phyloP scores from a whole-genome alignment of 2,329 filamentous ascomycete genomes.

The Alternaria brassicae region DNA sequence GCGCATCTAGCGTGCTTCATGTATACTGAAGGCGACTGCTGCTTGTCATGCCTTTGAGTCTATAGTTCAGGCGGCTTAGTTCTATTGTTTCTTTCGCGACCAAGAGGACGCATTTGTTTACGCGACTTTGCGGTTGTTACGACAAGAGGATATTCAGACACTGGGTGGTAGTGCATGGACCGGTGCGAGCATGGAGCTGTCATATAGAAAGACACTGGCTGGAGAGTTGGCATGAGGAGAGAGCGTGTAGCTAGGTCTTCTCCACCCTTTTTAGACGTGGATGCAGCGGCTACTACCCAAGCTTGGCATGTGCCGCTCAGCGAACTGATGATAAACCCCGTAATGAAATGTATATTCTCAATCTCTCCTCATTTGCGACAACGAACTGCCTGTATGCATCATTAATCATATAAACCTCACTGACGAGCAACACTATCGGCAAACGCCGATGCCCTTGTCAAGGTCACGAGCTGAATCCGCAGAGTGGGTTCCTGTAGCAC shows the following conservation, averaged over 20 bases:
- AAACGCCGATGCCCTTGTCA: conserved; percentile 10
- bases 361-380: not conserved
- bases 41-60: not conserved
- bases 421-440: conserved; percentile 1
- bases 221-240: not conserved
- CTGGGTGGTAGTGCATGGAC: not conserved
- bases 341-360: conserved; percentile 22
- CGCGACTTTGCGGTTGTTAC: conserved; percentile 5
- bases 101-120: conserved; percentile 10
- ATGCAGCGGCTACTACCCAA: conserved; percentile 5
- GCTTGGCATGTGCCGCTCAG: conserved; percentile 6
- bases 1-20: not conserved
- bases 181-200: not conserved
- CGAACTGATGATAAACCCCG: conserved; percentile 12
- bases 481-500: conserved; percentile 12
- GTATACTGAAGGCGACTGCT: conserved; percentile 1
- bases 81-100: conserved; percentile 11
- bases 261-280: not conserved
- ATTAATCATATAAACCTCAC: not conserved
- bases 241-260: not conserved
- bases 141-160: not conserved
- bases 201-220: not conserved
- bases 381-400: not conserved
- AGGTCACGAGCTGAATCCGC: conserved; percentile 9
- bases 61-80: conserved; percentile 5